Percentiles rank a stretch among this genome's conserved stretches.
These are phyloP conservation scores for Melampsora larici-populina DNA, from an alignment of 1,284 basidiomycete species.

Conservation along the genomic window DNA sequence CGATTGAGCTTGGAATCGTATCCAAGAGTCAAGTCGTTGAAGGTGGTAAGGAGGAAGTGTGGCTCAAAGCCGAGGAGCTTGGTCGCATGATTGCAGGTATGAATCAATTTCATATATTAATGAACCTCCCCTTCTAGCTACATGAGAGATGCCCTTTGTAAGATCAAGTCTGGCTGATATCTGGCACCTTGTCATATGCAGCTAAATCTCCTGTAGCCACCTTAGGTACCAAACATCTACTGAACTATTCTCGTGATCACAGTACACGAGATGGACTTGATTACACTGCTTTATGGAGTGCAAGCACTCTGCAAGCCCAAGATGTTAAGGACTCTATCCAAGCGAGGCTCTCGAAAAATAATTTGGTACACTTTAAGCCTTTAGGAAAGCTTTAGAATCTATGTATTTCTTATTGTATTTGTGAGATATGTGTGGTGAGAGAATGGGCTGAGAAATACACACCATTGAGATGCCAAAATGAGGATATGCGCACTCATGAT, in stretches of 20 bases:
- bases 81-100: conserved; percentile 44
- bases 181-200: conserved; percentile 6
- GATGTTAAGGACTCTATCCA: conserved; percentile 30
- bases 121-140: conserved; percentile 66
- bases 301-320: conserved; percentile 46
- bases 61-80: conserved; percentile 46
- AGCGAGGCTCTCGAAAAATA: not conserved
- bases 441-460: too few species aligned
- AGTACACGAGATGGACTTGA: conserved; percentile 74
- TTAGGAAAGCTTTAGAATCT: too few species aligned
- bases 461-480: too few species aligned
- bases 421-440: too few species aligned
- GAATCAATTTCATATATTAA: not conserved
- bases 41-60: conserved; percentile 63
- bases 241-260: conserved; percentile 54
- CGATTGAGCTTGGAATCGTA: conserved; percentile 70
- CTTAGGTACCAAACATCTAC: conserved; percentile 72
- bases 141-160: conserved; percentile 60
- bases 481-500: too few species aligned
- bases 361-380: too few species aligned
- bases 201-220: conserved; percentile 78
- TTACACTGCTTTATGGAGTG: conserved; percentile 77
- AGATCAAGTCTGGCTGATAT: not conserved
- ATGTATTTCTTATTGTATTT: too few species aligned
- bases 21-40: conserved; percentile 63